Conservation (phyloP, 129 eudicot species). For the Saposhnikovia divaricata region DNA sequence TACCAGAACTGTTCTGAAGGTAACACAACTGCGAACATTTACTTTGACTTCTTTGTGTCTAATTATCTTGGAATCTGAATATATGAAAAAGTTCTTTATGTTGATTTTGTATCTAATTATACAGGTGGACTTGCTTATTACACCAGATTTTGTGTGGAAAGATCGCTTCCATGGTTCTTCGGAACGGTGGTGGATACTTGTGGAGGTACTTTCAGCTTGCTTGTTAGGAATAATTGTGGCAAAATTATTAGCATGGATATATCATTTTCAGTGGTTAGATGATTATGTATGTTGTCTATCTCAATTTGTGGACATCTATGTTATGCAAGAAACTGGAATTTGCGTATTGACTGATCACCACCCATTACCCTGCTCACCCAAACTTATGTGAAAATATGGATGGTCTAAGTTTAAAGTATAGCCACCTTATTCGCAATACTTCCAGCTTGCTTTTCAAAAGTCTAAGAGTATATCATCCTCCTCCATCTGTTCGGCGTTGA, state of each 20-base stretch:
- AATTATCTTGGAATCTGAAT: not conserved
- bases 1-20: constrained; percentile 98
- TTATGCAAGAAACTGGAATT: not conserved
- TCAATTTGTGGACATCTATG: not conserved
- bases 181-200: constrained; percentile 99
- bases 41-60: not conserved
- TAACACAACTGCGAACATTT: constrained; percentile 21
- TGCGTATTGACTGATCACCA: not conserved
- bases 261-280: not conserved
- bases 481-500: too few relatives aligned
- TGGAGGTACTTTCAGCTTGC: constrained; percentile 55
- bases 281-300: not conserved
- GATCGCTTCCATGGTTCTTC: constrained; percentile 98
- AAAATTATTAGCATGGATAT: not conserved
- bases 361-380: not conserved
- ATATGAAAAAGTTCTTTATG: not conserved
- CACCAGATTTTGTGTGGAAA: constrained; percentile 92
- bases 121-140: constrained; percentile 79
- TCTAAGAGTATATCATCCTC: not conserved
- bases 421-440: not conserved
- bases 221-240: not conserved
- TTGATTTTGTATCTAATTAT: constrained; percentile 20
- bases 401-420: not conserved
- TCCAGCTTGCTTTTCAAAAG: not conserved
- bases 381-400: not conserved